Percentiles rank a stretch among this genome's conserved stretches.
Evolutionary conservation across 192 early-diverging fungal genomes (phyloP).

Genomic region (Allomyces macrogynus): DNA sequence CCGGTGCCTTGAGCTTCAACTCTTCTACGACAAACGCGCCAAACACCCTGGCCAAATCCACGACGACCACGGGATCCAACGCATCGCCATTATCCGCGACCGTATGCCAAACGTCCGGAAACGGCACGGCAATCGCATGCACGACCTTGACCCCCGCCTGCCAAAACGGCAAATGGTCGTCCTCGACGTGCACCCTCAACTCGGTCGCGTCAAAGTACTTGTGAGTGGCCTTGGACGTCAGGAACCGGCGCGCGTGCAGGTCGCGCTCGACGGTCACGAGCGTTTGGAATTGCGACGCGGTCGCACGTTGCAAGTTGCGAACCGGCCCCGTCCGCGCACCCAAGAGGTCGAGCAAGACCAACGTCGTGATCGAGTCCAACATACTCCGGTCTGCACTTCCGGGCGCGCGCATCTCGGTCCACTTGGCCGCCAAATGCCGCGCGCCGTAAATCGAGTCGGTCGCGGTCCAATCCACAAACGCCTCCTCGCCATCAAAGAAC

Average conservation of each 20-base stretch:
- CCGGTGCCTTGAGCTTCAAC: constrained; percentile 12
- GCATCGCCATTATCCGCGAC: constrained; percentile 48
- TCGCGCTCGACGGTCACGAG: constrained; percentile 46
- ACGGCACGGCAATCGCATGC: constrained; percentile 68
- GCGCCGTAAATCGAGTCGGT: constrained; percentile 82
- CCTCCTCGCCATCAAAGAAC: constrained; percentile 96
- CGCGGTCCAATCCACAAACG: constrained; percentile 51
- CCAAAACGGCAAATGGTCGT: constrained; percentile 82
- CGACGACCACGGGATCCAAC: constrained; percentile 34
- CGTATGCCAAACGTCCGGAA: constrained; percentile 81
- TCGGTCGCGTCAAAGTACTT: constrained; percentile 9
- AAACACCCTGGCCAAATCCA: constrained; percentile 60
- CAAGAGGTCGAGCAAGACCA: constrained; percentile 76
- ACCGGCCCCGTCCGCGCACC: constrained; percentile 34
- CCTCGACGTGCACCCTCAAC: constrained; percentile 24
- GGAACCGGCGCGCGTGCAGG: constrained; percentile 20
- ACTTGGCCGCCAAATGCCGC: constrained; percentile 59
- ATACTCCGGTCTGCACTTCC: constrained; percentile 6
- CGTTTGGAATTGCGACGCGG: constrained; percentile 42
- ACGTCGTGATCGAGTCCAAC: constrained; percentile 57
- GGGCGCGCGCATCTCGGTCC: constrained; percentile 31
- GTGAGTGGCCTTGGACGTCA: constrained; percentile 12
- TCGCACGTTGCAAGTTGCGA: constrained; percentile 37
- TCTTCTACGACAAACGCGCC: constrained; percentile 59
- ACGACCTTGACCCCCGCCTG: constrained; percentile 55